Base-by-base conservation (phyloP, 495 filamentous ascomycete genomes). In the Trichoderma gamsii region DNA sequence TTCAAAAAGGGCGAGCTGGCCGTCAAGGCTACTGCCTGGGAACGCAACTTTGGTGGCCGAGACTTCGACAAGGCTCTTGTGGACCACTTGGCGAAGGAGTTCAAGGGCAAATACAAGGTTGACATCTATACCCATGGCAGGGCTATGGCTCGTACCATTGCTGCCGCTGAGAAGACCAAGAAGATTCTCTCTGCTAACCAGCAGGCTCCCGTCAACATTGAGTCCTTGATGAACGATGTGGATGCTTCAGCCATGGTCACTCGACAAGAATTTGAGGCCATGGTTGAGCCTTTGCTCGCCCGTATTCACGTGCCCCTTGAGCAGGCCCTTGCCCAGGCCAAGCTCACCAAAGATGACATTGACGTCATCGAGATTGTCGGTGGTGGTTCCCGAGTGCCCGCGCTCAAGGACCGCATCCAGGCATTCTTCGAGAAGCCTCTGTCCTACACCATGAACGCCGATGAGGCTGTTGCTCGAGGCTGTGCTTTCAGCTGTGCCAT, bases 401-500 rank as follows among this genome's bases (percentile, higher is more conserved):
- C 92, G 67, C 80, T 99, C 78, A 99, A 99, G 87, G 88, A 93
- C 64, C 86, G 87, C 71, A 91, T 99, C 76, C 85, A 89, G 80
- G 82, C 88, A 67, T 98, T 92, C 86, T 98, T 99, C 78, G 86
- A 86, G 77, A 98, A 97, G 86, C 77, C 72, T 52, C 87, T 99
- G 9, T 97, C 93, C 21, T 98, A 96, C 86, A 98, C 96, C 63
- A 86, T 97, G 69, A 99, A 99, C 86, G 92, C 95, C 79, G 95
- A 99, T 73, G 95, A 99, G 83, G 95, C 96, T 69, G 89, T 97
- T 72, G 95, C 95, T 69, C 90, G 96, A 72, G 95, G 95, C 68
- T 96, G 92, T 78, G 95, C 96, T 69, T 99, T 98, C 84, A 93
- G 90, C 84, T 99, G 95, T 76, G 95, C 95, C 73, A 98, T 97